Conservation (phyloP, 768 basidiomycete species). For the Russula virescens region DNA sequence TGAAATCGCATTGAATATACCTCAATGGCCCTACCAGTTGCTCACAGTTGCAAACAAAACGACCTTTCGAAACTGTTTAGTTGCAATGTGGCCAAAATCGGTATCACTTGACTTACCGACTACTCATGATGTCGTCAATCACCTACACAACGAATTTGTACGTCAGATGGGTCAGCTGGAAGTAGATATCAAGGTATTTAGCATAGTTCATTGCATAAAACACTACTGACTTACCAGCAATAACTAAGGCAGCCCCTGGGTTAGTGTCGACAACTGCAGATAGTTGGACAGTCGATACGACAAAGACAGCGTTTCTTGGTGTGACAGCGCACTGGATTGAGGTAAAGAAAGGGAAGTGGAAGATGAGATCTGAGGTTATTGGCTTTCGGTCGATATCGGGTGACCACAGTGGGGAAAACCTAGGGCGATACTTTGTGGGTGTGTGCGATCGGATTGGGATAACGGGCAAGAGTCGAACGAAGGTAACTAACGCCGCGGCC, state of each 20-base stretch:
- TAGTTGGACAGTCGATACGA: neutral
- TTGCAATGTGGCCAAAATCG: neutral
- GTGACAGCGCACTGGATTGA: neutral
- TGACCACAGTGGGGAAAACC: neutral
- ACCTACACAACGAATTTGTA: conserved; percentile 1
- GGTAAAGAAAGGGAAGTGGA: neutral
- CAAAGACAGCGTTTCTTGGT: neutral
- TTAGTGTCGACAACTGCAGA: neutral
- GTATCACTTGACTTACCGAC: neutral
- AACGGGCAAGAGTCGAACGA: neutral
- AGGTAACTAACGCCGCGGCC: no score
- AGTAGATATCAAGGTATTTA: neutral
- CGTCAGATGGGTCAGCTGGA: neutral
- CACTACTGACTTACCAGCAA: neutral
- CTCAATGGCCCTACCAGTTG: neutral
- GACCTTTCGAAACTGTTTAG: neutral
- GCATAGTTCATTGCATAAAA: neutral
- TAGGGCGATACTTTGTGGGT: neutral
- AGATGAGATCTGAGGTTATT: neutral
- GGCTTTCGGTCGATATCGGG: neutral
- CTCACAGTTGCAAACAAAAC: neutral
- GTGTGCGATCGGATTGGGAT: neutral
- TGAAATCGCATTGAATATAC: neutral
- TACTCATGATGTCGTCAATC: neutral
- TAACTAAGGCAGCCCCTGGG: neutral